Conservation (phyloP, 2,329 filamentous ascomycete species). For the Colletotrichum sp. region DNA sequence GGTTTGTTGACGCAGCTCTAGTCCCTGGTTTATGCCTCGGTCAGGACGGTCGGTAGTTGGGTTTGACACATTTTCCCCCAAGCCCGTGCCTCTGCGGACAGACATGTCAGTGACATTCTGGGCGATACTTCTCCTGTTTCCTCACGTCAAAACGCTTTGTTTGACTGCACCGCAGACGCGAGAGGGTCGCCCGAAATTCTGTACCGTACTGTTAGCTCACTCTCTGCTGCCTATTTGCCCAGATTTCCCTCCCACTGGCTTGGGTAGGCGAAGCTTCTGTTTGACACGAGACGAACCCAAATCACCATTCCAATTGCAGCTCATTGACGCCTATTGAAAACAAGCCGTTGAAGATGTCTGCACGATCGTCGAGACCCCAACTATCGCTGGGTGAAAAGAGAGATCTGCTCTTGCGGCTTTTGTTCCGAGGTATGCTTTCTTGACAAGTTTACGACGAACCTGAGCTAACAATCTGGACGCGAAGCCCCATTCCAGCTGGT, state of each 20-base stretch:
- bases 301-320: neutral
- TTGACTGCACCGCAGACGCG: neutral
- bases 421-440: slow-evolving; percentile 19
- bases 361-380: slow-evolving; percentile 16
- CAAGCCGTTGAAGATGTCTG: neutral
- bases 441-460: rapidly evolving
- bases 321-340: neutral
- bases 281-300: slow-evolving; percentile 9
- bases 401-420: slow-evolving; percentile 9
- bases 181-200: neutral
- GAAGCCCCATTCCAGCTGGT: slow-evolving; percentile 17
- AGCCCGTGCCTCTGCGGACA: slow-evolving; percentile 6
- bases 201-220: neutral
- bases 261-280: neutral
- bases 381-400: slow-evolving; percentile 24
- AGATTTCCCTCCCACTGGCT: neutral
- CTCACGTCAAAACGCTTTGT: neutral
- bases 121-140: neutral
- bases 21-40: neutral
- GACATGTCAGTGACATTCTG: neutral
- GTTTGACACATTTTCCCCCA: neutral
- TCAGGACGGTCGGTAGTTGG: neutral
- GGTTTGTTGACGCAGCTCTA: neutral
- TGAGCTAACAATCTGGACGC: neutral
- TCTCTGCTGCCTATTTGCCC: neutral